Evolutionary conservation across 2,329 filamentous ascomycete genomes (phyloP), one percentile per base, ranked within the genome.

Genomic region (Alternaria novae-zelandiae): DNA sequence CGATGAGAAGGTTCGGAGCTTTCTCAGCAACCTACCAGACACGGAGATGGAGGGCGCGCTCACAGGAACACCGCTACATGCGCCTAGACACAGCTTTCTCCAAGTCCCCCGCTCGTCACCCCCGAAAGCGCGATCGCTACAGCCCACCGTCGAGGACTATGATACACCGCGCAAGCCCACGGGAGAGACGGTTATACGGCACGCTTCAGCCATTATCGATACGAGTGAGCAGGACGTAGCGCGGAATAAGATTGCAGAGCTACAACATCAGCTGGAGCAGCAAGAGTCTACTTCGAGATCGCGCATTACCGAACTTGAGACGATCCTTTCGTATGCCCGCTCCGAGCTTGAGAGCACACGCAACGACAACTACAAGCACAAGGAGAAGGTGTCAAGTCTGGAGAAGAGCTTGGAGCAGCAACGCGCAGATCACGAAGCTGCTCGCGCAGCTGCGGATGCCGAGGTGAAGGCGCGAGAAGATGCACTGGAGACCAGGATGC

Each of bases 1-100:
- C 28, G 75, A 79, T 2, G 78, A 80, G 65, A 80, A 79, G 59
- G 78, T 79, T 20, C 71, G 77, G 49, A 78, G 76, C 57, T 80
- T 79, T 61, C 70, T 80, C 51, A 78, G 76, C 61, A 76, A 77
- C n/a, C 64, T 79, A 43, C 77, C 77, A 43, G 78, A 80, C 57
- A 73, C 75, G 2, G 76, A 78, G 30, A 67, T 78, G 66, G 74
- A 72, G 25, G 69, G 71, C 49, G 71, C 70, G 0, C 63, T 73
- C 20, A 66, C 69, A 0, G 73, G 73, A 11, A 76, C 75, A 10
- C 74, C 77, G 11, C 58, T 74, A 41, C 72, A 70, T 55, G 49
- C 66, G 7, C 67, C 70, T 23, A 71, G 72, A 54, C 67, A 70
- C 25, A 74, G 71, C 61, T 69, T 68, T 53, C 64, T 79, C 6